phyloP scores from a whole-genome alignment of 108 stramenopile genomes.

The Fragilaria crotonensis region DNA sequence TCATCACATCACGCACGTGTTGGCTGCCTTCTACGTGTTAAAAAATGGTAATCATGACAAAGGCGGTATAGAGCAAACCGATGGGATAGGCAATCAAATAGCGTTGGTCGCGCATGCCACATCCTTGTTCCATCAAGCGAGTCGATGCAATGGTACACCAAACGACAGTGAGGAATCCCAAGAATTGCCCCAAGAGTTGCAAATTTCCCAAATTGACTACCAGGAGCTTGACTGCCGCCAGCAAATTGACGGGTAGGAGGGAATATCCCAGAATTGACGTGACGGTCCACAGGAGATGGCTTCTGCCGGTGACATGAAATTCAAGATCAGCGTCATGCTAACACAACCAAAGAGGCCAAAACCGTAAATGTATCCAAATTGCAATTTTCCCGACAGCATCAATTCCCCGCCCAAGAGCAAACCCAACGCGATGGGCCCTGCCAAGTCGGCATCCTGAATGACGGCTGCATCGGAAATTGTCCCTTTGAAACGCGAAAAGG shows the following conservation, averaged over 20 bases:
- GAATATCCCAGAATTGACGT: conserved; percentile 93
- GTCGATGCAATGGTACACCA: conserved; percentile 91
- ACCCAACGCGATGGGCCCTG: conserved; percentile 92
- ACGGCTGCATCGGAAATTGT: conserved; percentile 22
- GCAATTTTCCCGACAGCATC: conserved; percentile 87
- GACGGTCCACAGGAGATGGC: conserved; percentile 75
- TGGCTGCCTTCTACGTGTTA: too few relatives aligned
- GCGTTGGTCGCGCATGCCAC: conserved; percentile 87
- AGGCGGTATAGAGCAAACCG: conserved; percentile 92
- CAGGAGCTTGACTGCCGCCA: conserved; percentile 86
- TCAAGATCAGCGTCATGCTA: conserved; percentile 92
- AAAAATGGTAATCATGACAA: conserved; percentile 98
- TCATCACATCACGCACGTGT: too few relatives aligned
- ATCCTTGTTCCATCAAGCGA: conserved; percentile 90
- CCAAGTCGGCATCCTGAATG: conserved; percentile 84
- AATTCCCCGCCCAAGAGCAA: conserved; percentile 86
- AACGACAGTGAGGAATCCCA: conserved; percentile 76
- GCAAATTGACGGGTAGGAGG: conserved; percentile 90
- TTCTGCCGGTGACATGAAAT: conserved; percentile 81
- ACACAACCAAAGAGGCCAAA: conserved; percentile 92
- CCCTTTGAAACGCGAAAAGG: conserved; percentile 38
- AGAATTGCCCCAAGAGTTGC: conserved; percentile 62
- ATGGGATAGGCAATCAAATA: conserved; percentile 97
- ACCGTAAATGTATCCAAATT: conserved; percentile 98
- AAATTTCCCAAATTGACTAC: conserved; percentile 42